phyloP scores from a whole-genome alignment of 2,329 filamentous ascomycete species.

The Trichoderma guizhouense region DNA sequence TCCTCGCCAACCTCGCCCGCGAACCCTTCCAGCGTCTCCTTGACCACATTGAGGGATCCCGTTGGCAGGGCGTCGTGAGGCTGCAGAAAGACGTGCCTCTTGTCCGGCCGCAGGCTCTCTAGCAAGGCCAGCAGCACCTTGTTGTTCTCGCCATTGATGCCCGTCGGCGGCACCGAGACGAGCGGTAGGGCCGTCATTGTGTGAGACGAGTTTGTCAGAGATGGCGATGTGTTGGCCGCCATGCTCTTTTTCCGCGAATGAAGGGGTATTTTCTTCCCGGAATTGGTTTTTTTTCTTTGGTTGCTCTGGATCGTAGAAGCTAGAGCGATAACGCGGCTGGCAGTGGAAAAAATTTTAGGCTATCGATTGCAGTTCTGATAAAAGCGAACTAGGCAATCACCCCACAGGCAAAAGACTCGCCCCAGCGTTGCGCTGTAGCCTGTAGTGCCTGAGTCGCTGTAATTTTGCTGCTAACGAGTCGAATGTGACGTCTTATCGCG shows the following conservation, averaged over 20 bases:
- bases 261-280: not conserved
- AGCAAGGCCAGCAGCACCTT: conserved; percentile 48
- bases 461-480: not conserved
- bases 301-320: not conserved
- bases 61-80: conserved; percentile 64
- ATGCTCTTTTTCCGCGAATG: conserved; percentile 23
- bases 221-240: conserved; percentile 50
- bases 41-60: conserved; percentile 71
- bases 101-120: conserved; percentile 53
- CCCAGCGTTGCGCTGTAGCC: not conserved
- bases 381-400: not conserved
- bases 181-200: conserved; percentile 53
- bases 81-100: conserved; percentile 73
- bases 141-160: conserved; percentile 25
- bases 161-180: conserved; percentile 38
- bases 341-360: conserved; percentile 11
- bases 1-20: conserved; percentile 70
- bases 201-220: conserved; percentile 61
- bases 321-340: conserved; percentile 9
- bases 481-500: not conserved
- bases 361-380: not conserved
- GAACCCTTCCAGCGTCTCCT: conserved; percentile 74
- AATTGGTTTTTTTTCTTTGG: not conserved
- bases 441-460: not conserved
- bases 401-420: not conserved